Evolutionary conservation across 2,329 filamentous ascomycete species (phyloP).

Genomic region (Alternaria novae-zelandiae): DNA sequence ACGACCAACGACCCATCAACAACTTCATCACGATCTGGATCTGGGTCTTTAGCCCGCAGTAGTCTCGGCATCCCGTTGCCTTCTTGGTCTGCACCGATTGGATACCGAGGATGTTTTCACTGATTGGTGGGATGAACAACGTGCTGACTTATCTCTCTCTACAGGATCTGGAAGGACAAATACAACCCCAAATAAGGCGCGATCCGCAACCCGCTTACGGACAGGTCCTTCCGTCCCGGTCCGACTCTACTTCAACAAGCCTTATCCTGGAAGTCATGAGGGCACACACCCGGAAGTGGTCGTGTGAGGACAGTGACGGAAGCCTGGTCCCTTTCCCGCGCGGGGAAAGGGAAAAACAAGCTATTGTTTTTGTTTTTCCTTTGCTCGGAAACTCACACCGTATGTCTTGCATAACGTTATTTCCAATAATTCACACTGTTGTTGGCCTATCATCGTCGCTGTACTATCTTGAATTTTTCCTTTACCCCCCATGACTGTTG

Average conservation of each 20-base stretch:
- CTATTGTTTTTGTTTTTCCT: not conserved
- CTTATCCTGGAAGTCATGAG: conserved; percentile 9
- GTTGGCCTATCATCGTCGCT: not conserved
- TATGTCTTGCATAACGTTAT: conserved; percentile 2
- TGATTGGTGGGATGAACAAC: conserved; percentile 14
- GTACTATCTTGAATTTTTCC: not conserved
- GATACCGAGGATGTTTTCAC: conserved; percentile 3
- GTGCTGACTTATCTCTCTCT: conserved; percentile 32
- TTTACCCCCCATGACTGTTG: not conserved
- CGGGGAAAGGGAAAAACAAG: not conserved
- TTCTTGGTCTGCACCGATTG: not conserved
- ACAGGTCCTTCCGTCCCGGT: not conserved
- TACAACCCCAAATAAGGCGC: conserved; percentile 65
- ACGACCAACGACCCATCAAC: not conserved
- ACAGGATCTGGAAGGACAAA: conserved; percentile 98
- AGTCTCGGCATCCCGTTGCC: conserved; percentile 8
- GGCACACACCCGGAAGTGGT: not conserved
- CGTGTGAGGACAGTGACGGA: not conserved
- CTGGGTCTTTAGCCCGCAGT: not conserved
- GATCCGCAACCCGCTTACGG: conserved; percentile 5
- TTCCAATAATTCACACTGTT: not conserved
- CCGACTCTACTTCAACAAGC: not conserved
- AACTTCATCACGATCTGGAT: conserved; percentile 7
- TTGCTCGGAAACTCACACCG: not conserved
- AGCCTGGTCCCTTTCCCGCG: not conserved